Evolutionary conservation across 2,329 filamentous ascomycete species (phyloP).

Genomic region (Stagonosporopsis rhizophila): DNA sequence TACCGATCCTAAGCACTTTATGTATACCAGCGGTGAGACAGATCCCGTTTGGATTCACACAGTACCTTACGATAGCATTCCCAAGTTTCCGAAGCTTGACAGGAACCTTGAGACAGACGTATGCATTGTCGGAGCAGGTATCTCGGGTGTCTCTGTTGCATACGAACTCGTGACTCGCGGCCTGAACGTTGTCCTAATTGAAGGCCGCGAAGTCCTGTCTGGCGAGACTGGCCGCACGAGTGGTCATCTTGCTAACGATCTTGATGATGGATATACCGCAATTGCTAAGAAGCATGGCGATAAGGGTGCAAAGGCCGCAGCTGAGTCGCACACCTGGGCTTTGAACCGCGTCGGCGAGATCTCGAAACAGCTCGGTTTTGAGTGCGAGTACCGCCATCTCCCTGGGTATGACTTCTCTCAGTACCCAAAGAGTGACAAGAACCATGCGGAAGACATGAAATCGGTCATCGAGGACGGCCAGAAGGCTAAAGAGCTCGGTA

Average conservation of each 20-base stretch:
- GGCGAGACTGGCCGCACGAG: slow-evolving; percentile 63
- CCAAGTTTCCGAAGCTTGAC: slow-evolving; percentile 53
- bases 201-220: slow-evolving; percentile 62
- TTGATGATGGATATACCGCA: slow-evolving; percentile 61
- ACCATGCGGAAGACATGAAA: slow-evolving; percentile 57
- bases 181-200: slow-evolving; percentile 59
- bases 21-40: slow-evolving; percentile 58
- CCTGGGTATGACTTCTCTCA: slow-evolving; percentile 61
- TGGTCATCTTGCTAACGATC: slow-evolving; percentile 61
- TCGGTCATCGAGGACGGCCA: slow-evolving; percentile 56
- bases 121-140: slow-evolving; percentile 61
- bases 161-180: slow-evolving; percentile 63
- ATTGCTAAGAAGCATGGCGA: slow-evolving; percentile 62
- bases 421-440: slow-evolving; percentile 51
- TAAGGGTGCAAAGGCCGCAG: slow-evolving; percentile 57
- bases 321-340: slow-evolving; percentile 64
- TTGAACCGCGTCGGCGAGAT: slow-evolving; percentile 61
- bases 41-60: slow-evolving; percentile 63
- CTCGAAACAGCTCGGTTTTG: slow-evolving; percentile 57
- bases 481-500: slow-evolving; percentile 53
- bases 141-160: slow-evolving; percentile 60
- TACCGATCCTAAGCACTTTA: slow-evolving; percentile 43
- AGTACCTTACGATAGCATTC: slow-evolving; percentile 55
- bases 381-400: slow-evolving; percentile 63
- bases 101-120: slow-evolving; percentile 57